Conservation (phyloP, 106 monocot genomes). For the Dioscorea dumetorum region DNA sequence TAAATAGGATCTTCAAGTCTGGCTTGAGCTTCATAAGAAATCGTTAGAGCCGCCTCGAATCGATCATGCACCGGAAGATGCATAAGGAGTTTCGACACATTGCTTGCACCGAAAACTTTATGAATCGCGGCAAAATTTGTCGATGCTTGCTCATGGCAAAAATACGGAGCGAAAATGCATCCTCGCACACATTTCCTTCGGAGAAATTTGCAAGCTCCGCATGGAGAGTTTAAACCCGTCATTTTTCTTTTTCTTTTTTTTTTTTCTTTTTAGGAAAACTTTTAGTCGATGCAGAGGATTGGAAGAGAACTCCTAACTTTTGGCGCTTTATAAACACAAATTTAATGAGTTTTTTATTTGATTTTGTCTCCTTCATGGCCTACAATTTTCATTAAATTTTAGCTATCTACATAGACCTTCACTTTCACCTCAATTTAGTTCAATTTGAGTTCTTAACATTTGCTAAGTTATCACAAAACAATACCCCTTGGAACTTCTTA, state of each 20-base stretch:
- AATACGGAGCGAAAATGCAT: conserved; percentile 48
- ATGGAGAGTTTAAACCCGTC: background rate
- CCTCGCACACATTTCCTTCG: conserved; percentile 38
- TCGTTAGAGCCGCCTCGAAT: conserved; percentile 31
- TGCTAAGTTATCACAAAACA: background rate
- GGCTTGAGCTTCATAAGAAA: conserved; percentile 33
- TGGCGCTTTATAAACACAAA: background rate
- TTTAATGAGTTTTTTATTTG: conserved; percentile 34
- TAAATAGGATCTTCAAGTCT: conserved; percentile 29
- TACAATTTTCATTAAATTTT: conserved; percentile 37
- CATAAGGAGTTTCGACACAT: conserved; percentile 37
- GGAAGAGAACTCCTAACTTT: too few relatives aligned
- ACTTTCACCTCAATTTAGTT: conserved; percentile 18
- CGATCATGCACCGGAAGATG: conserved; percentile 40
- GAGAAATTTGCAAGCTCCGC: conserved; percentile 55
- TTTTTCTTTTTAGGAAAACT: too few relatives aligned
- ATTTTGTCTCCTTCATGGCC: conserved; percentile 44
- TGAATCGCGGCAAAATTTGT: conserved; percentile 46
- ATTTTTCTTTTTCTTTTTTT: too few relatives aligned
- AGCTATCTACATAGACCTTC: conserved; percentile 8
- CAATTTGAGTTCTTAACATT: conserved; percentile 9
- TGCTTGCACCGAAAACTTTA: conserved; percentile 54
- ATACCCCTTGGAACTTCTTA: too few relatives aligned
- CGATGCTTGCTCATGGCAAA: conserved; percentile 42
- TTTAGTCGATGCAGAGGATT: too few relatives aligned